A percentile compares a stretch with the other conserved stretches of the same genome.
phyloP scores from a whole-genome alignment of 2,329 filamentous ascomycete genomes.

The Cadophora sp. region DNA sequence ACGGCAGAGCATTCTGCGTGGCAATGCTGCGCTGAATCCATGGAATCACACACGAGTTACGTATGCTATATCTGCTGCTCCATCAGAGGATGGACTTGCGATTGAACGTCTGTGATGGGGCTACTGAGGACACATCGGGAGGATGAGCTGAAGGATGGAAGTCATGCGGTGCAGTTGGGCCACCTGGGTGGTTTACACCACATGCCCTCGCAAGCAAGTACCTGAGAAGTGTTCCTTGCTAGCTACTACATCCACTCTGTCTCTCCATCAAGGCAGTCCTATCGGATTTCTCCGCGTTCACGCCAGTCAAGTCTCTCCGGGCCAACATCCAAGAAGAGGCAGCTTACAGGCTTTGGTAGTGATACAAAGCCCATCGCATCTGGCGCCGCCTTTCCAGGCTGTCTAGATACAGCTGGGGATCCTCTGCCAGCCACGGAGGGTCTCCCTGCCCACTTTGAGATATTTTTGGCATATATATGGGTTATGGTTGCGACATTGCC shows the following conservation, averaged over 20 bases:
- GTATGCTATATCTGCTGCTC: conserved; percentile 6
- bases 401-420: neutral
- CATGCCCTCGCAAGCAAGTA: neutral
- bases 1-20: conserved; percentile 8
- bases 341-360: neutral
- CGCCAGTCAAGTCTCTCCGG: neutral
- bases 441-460: neutral
- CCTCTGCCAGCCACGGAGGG: neutral
- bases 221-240: conserved; percentile 8
- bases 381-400: neutral
- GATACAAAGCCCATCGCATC: neutral
- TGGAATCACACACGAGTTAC: conserved; percentile 12
- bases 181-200: neutral
- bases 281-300: conserved; percentile 1
- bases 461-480: neutral
- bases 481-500: no score
- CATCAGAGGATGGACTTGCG: conserved; percentile 1
- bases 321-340: neutral
- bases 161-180: neutral
- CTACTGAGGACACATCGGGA: conserved; percentile 5
- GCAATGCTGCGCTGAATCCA: conserved; percentile 2
- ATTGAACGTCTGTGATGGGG: neutral
- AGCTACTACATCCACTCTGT: neutral
- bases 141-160: neutral
- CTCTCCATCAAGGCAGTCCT: conserved; percentile 1